Conservation (phyloP, 139 green algal species). For the Chlorella sp. region DNA sequence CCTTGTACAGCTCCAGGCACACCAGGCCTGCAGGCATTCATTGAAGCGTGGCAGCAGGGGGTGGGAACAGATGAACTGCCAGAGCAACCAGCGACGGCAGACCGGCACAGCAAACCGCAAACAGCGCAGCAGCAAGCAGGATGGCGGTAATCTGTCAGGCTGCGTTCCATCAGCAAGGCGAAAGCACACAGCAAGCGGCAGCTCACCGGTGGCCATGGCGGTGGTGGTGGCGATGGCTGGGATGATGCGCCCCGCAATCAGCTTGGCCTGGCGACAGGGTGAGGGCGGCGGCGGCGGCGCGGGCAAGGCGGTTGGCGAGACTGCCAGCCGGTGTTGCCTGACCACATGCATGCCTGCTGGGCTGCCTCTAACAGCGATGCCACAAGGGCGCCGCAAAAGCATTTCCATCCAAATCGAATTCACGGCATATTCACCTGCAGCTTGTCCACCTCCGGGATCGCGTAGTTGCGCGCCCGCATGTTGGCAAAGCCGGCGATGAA, state of each 20-base stretch:
- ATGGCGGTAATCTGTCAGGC: too few species aligned
- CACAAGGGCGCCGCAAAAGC: too few species aligned
- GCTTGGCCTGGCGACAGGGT: slow-evolving; percentile 89
- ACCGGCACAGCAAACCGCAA: too few species aligned
- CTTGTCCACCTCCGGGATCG: slow-evolving; percentile 65
- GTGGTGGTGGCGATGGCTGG: slow-evolving; percentile 98
- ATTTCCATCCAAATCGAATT: too few species aligned
- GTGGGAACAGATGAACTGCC: background rate
- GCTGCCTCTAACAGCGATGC: too few species aligned
- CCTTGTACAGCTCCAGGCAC: slow-evolving; percentile 99
- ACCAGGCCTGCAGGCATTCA: slow-evolving; percentile 84
- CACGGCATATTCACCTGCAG: slow-evolving; percentile 28
- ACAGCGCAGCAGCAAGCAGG: too few species aligned
- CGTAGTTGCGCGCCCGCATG: slow-evolving; percentile 98
- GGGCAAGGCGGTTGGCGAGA: too few species aligned
- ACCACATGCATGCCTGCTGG: too few species aligned
- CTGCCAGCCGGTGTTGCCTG: too few species aligned
- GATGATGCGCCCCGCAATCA: slow-evolving; percentile 98
- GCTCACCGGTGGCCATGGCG: slow-evolving; percentile 86
- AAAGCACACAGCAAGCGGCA: too few species aligned
- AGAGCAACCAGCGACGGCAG: too few species aligned
- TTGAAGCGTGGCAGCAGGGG: slow-evolving; percentile 60
- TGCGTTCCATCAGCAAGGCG: too few species aligned
- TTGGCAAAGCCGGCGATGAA: slow-evolving; percentile 94
- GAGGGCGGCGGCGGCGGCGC: background rate